phyloP scores from a whole-genome alignment of 805 yeast species.

The Candida coleopterorum region DNA sequence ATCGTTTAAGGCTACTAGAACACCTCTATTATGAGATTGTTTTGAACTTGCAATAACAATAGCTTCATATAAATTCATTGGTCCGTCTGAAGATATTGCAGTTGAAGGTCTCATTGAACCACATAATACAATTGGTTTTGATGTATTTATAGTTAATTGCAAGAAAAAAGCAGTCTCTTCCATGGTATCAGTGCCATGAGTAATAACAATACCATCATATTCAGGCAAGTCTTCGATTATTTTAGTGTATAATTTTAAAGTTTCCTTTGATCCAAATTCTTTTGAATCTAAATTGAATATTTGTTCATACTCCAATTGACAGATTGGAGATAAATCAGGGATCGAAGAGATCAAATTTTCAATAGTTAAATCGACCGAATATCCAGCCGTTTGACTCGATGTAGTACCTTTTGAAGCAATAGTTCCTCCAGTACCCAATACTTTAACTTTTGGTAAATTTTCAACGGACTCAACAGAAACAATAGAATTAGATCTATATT shows the following conservation, averaged over 20 bases:
- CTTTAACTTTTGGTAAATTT: constrained; percentile 31
- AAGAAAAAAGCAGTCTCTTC: constrained; percentile 65
- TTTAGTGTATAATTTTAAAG: constrained; percentile 42
- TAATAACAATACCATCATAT: constrained; percentile 58
- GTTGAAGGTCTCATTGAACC: constrained; percentile 77
- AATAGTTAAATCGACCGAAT: constrained; percentile 38
- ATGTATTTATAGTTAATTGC: constrained; percentile 41
- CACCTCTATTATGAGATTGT: constrained; percentile 52
- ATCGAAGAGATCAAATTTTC: constrained; percentile 49
- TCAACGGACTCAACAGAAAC: constrained; percentile 13
- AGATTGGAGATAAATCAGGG: constrained; percentile 51
- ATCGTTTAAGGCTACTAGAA: constrained; percentile 62
- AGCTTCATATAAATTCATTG: constrained; percentile 69
- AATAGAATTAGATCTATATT: constrained; percentile 31
- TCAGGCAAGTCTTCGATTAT: constrained; percentile 40
- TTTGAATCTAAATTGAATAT: constrained; percentile 59
- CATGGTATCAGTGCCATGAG: constrained; percentile 70
- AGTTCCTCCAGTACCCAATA: constrained; percentile 44
- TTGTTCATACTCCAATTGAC: constrained; percentile 59
- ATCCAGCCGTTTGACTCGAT: constrained; percentile 40
- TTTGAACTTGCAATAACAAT: constrained; percentile 55
- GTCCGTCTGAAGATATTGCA: constrained; percentile 66
- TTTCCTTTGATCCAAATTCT: constrained; percentile 44
- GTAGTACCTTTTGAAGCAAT: constrained; percentile 39
- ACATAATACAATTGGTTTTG: constrained; percentile 59